Percentiles rank a stretch among this genome's conserved stretches.
phyloP scores from a whole-genome alignment of 306 rosid genomes.

The Trichosanthes cucumerina region DNA sequence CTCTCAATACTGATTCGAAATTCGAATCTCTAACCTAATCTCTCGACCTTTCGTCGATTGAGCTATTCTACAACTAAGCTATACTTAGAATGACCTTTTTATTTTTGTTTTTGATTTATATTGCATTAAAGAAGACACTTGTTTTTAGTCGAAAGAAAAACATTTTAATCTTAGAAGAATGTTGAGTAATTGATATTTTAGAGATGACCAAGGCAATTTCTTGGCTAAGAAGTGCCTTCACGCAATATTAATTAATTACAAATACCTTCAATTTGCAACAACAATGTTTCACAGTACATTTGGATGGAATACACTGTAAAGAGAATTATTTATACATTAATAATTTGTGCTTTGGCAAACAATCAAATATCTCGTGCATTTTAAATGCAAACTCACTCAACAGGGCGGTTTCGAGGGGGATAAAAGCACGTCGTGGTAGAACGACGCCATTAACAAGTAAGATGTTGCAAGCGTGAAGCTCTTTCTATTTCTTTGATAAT shows the following conservation, averaged over 20 bases:
- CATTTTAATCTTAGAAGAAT: background rate
- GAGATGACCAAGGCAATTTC: background rate
- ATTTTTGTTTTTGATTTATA: too few species aligned
- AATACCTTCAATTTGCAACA: conserved; percentile 2
- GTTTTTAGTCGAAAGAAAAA: too few species aligned
- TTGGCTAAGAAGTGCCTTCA: background rate
- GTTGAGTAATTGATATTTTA: background rate
- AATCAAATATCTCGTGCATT: background rate
- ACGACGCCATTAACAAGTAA: conserved; percentile 11
- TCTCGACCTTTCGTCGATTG: too few species aligned
- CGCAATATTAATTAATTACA: background rate
- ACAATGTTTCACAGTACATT: background rate
- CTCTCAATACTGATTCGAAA: too few species aligned
- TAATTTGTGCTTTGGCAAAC: background rate
- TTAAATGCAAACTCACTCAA: conserved; percentile 2
- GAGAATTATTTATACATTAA: background rate
- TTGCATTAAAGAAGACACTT: too few species aligned
- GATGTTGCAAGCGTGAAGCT: conserved; percentile 21
- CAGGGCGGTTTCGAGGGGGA: background rate
- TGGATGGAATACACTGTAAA: background rate
- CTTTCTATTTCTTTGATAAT: conserved; percentile 68
- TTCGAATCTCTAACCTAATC: too few species aligned
- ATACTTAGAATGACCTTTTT: too few species aligned
- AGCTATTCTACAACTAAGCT: too few species aligned
- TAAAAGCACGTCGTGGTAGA: background rate